A percentile compares a stretch with the other conserved stretches of the same genome.
These are phyloP conservation scores for Fusarium heterosporum DNA, from an alignment of 2,329 filamentous ascomycete genomes.

Conservation along the genomic window DNA sequence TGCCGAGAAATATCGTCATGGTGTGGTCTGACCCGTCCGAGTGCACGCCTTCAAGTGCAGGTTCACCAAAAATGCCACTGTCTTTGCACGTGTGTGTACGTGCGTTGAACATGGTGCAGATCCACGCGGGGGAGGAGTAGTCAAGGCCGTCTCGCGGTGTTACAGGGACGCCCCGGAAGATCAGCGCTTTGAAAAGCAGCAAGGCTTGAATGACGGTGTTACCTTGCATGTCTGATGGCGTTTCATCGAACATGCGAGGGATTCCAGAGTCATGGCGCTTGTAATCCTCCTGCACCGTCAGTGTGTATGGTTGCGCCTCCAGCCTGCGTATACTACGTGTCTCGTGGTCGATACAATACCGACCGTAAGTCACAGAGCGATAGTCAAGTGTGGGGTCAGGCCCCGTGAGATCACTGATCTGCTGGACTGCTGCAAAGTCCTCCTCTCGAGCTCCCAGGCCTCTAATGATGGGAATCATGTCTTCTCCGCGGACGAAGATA, in stretches of 20 bases:
- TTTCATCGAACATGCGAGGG: constrained; percentile 45
- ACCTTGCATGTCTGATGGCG: constrained; percentile 43
- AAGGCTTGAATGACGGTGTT: constrained; percentile 49
- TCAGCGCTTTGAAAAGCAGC: constrained; percentile 47
- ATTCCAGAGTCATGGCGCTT: constrained; percentile 47
- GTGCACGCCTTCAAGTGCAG: constrained; percentile 50
- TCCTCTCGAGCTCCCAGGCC: constrained; percentile 44
- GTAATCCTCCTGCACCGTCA: constrained; percentile 47
- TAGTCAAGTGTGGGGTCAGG: constrained; percentile 45
- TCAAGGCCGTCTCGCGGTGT: constrained; percentile 39
- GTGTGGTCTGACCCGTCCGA: constrained; percentile 48
- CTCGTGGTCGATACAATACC: constrained; percentile 44
- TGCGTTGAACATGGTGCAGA: constrained; percentile 47
- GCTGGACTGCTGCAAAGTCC: constrained; percentile 39
- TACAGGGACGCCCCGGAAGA: constrained; percentile 41
- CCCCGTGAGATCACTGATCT: constrained; percentile 40
- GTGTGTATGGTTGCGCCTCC: constrained; percentile 45
- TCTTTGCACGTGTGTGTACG: constrained; percentile 43
- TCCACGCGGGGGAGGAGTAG: constrained; percentile 42
- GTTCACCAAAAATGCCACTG: constrained; percentile 43
- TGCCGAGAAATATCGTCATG: constrained; percentile 48
- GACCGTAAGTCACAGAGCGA: constrained; percentile 41
- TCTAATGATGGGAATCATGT: constrained; percentile 42
- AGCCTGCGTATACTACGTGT: constrained; percentile 43
- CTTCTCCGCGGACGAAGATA: constrained; percentile 43